A percentile compares a stretch with the other conserved stretches of the same genome.
These are phyloP conservation scores for Dryas integrifolia DNA, from an alignment of 331 rosid species.

Conservation along the genomic window DNA sequence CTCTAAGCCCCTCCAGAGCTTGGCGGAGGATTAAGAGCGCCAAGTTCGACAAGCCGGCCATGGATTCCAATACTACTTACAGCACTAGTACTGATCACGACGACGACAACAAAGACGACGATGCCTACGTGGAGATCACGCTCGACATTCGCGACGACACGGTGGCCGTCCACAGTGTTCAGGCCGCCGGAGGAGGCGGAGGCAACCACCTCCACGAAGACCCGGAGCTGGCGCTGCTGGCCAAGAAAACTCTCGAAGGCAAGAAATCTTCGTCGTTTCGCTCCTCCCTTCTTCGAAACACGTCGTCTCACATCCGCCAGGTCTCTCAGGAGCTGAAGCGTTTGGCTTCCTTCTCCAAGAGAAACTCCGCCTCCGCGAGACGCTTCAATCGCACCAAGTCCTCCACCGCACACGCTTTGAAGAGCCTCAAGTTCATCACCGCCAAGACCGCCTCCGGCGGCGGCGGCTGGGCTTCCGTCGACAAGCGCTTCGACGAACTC, in stretches of 20 bases:
- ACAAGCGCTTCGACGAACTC: constrained; percentile 55
- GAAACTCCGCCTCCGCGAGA: constrained; percentile 14
- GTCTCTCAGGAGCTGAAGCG: constrained; percentile 80
- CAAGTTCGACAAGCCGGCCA: constrained; percentile 24
- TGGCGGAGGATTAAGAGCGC: constrained; percentile 30
- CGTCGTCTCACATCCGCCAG: constrained; percentile 56
- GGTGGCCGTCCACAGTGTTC: constrained; percentile 61
- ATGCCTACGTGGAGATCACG: constrained; percentile 50
- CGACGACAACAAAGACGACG: constrained; percentile 15
- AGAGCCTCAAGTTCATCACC: constrained; percentile 69
- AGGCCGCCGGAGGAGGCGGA: constrained; percentile 27
- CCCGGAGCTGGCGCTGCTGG: constrained; percentile 41
- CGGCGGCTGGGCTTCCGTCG: constrained; percentile 59
- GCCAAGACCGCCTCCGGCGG: constrained; percentile 34
- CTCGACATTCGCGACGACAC: constrained; percentile 54
- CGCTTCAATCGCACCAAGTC: constrained; percentile 63
- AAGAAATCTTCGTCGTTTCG: constrained; percentile 41
- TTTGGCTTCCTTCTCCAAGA: constrained; percentile 40
- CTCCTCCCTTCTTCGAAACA: constrained; percentile 35
- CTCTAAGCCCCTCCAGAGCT: neutral
- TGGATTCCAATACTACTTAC: too few species aligned
- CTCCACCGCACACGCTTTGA: constrained; percentile 65
- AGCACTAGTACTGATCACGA: neutral
- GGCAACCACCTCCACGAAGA: constrained; percentile 22
- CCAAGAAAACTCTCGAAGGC: constrained; percentile 38